Conservation (phyloP, 169 alveolate genomes). For the Cryptosporidium parvum region DNA sequence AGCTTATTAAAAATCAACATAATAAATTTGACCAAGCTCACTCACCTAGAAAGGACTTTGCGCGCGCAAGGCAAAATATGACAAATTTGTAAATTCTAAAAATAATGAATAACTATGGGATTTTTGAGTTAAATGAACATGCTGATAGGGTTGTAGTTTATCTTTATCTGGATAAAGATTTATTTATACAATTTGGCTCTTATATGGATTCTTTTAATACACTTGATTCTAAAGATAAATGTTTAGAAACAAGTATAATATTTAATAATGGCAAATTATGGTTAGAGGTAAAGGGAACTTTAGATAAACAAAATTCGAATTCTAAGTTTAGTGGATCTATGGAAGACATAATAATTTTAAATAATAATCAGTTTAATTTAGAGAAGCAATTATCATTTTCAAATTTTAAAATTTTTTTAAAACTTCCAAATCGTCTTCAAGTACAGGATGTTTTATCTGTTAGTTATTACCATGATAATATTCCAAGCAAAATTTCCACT, state of each 20-base stretch:
- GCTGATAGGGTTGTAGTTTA: slow-evolving; percentile 9
- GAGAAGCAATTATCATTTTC: not conserved
- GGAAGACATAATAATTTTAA: not conserved
- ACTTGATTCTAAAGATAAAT: not conserved
- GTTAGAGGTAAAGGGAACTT: not conserved
- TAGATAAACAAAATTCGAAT: not conserved
- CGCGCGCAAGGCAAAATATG: slow-evolving; percentile 3
- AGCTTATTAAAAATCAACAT: slow-evolving; percentile 17
- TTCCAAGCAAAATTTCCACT: not conserved
- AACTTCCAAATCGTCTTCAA: slow-evolving; percentile 19
- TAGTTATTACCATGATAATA: slow-evolving; percentile 24
- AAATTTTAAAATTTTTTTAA: not conserved
- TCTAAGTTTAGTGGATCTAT: not conserved
- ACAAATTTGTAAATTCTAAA: not conserved
- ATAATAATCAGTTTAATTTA: not conserved
- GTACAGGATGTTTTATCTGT: slow-evolving; percentile 25
- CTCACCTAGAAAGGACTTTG: not conserved
- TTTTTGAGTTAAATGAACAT: slow-evolving; percentile 18
- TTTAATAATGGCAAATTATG: not conserved
- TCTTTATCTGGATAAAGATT: slow-evolving; percentile 1
- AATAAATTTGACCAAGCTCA: not conserved
- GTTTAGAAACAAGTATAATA: slow-evolving; percentile 1
- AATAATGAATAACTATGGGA: not conserved
- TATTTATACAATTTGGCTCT: not conserved
- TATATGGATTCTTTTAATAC: not conserved